Conservation (phyloP, 2,329 filamentous ascomycete species). For the Madurella fahalii region DNA sequence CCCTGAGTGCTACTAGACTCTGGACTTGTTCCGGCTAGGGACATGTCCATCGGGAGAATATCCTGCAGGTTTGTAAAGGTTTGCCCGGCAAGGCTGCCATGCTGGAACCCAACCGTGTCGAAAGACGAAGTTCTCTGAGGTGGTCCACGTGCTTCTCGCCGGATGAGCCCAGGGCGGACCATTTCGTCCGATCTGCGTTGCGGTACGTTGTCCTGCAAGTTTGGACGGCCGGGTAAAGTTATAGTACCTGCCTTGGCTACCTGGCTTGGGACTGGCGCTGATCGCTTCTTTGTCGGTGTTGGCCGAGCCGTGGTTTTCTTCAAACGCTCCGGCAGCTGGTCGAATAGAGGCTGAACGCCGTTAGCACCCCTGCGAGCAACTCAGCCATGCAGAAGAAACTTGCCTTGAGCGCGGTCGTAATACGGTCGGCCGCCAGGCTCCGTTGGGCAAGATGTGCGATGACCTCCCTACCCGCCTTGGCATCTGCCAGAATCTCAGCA, state of each 20-base stretch:
- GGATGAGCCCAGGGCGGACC: conserved; percentile 17
- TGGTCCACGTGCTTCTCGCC: conserved; percentile 15
- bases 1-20: conserved; percentile 32
- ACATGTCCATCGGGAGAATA: conserved; percentile 43
- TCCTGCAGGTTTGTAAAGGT: conserved; percentile 42
- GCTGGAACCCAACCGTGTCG: conserved; percentile 25
- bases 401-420: conserved; percentile 73
- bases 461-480: conserved; percentile 77
- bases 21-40: conserved; percentile 39
- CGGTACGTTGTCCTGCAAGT: conserved; percentile 19
- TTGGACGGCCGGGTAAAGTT: conserved; percentile 27
- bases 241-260: conserved; percentile 35
- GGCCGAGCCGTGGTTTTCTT: conserved; percentile 45
- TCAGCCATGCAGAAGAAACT: conserved; percentile 29
- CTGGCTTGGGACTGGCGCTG: conserved; percentile 38
- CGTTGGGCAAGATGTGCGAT: conserved; percentile 73
- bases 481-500: conserved; percentile 79
- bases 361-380: conserved; percentile 6
- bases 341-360: conserved; percentile 68
- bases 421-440: conserved; percentile 85
- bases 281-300: conserved; percentile 51
- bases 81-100: conserved; percentile 28
- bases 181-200: conserved; percentile 29
- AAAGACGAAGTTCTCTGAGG: conserved; percentile 26
- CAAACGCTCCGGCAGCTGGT: conserved; percentile 71